A percentile compares a stretch with the other conserved stretches of the same genome.
Evolutionary conservation across 768 basidiomycete genomes (phyloP).

Genomic region (Lactarius vividus): DNA sequence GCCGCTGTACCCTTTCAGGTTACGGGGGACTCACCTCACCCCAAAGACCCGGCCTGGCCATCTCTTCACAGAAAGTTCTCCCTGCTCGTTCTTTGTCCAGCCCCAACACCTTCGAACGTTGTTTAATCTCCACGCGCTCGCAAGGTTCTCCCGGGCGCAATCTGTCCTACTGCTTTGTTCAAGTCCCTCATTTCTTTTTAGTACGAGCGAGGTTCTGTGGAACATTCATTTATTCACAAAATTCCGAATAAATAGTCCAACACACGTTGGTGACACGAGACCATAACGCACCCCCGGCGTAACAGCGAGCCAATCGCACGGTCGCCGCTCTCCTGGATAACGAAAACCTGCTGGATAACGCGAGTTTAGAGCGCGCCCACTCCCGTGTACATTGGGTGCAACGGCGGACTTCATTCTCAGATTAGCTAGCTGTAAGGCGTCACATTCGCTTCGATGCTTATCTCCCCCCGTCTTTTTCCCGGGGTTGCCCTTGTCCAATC

Average conservation of each 20-base stretch:
- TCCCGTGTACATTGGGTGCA: conserved; percentile 14
- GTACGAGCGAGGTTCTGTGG: conserved; percentile 5
- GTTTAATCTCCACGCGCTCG: conserved; percentile 20
- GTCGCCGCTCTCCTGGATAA: conserved; percentile 15
- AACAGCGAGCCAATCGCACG: conserved; percentile 21
- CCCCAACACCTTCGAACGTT: conserved; percentile 1
- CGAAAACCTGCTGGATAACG: conserved; percentile 22
- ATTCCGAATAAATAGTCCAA: neutral
- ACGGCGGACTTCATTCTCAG: conserved; percentile 14
- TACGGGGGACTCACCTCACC: neutral
- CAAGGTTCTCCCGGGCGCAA: conserved; percentile 17
- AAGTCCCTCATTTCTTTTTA: conserved; percentile 9
- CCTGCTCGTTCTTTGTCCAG: conserved; percentile 5
- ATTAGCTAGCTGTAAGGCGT: neutral
- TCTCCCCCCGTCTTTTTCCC: conserved; percentile 6
- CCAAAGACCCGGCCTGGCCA: neutral
- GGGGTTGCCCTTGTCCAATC: neutral
- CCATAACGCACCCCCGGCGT: conserved; percentile 15
- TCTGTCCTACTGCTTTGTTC: conserved; percentile 13
- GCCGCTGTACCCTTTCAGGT: neutral
- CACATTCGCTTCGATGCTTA: conserved; percentile 12
- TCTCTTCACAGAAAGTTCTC: conserved; percentile 26
- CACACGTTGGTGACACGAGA: conserved; percentile 29
- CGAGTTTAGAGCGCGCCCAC: conserved; percentile 2
- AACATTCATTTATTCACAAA: conserved; percentile 18